Evolutionary conservation across 306 rosid genomes (phyloP), one percentile per base, ranked within the genome.

Genomic region (barrel medic (Medicago truncatula)): DNA sequence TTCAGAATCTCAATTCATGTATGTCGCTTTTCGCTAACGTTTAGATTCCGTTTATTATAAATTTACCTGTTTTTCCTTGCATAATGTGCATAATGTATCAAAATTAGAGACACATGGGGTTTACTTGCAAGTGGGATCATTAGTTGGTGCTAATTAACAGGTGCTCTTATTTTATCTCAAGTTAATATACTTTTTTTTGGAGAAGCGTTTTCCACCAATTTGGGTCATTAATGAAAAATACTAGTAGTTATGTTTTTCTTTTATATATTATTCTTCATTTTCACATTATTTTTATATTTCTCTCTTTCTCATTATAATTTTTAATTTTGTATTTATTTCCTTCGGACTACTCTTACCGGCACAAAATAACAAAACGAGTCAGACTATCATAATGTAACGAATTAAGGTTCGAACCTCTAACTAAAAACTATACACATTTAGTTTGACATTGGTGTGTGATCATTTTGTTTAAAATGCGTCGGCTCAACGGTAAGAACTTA

Each of bases 1-100:
- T 20, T 52, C 69, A 57, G 81, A 68, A 67, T 63, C 41, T 63
- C 73, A 3, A 60, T 67, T 74, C 40, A 25, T 43, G 41, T 50
- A 7, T 75, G 77, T 81, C 71, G 67, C 69, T 50, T 67, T 69
- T 20, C 52, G 34, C 80, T 61, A 75, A 69, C 67, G 46, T 49
- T 69, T 61, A 69, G 65, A 75, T 80, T 75, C 84, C 50, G 49
- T 28, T 21, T 12, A 78, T 54, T 2, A 65, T 64, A 25, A 20
- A 43, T 56, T 8, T 34, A 43, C 50, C 61, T 16, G 2, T 28
- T 40, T 77, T 77, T 4, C 3, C 9, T 54, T 66, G 61, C 34
- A 18, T 34, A 38, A 53, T 65, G 66, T 53, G 60, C 25, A 53
- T 53, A 7, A 17, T 56, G 31, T 65, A 62, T 76, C 73, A 38